Percentiles rank a stretch among this genome's conserved stretches.
Evolutionary conservation across 768 basidiomycete genomes (phyloP).

Genomic region (Lactarius hatsudake): DNA sequence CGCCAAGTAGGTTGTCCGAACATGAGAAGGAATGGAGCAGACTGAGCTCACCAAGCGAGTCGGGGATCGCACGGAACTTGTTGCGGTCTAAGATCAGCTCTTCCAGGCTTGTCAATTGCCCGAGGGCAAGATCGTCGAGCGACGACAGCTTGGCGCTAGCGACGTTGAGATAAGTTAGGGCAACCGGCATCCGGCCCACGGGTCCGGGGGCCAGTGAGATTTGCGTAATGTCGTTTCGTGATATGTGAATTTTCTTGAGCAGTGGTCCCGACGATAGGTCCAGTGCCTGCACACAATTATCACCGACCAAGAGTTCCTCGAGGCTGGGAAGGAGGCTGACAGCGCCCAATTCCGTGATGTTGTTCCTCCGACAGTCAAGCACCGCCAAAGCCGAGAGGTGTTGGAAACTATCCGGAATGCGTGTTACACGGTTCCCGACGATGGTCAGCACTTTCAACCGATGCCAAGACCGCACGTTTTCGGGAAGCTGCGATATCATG

Average conservation of each 20-base stretch:
- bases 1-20: constrained; percentile 85
- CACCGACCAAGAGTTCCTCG: constrained; percentile 66
- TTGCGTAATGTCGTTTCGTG: constrained; percentile 87
- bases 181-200: constrained; percentile 42
- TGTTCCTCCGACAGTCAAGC: constrained; percentile 86
- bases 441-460: constrained; percentile 71
- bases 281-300: constrained; percentile 79
- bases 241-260: constrained; percentile 66
- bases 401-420: constrained; percentile 61
- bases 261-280: constrained; percentile 72
- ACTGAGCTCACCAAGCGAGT: constrained; percentile 72
- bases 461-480: constrained; percentile 67
- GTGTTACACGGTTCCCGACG: constrained; percentile 80
- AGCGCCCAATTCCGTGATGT: constrained; percentile 68
- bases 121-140: constrained; percentile 70
- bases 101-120: constrained; percentile 68
- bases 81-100: constrained; percentile 82
- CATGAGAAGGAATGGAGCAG: constrained; percentile 74
- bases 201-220: constrained; percentile 60
- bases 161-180: constrained; percentile 77
- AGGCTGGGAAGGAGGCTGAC: constrained; percentile 70
- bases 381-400: constrained; percentile 58
- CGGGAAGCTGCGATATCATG: constrained; percentile 75
- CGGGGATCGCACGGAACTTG: constrained; percentile 77
- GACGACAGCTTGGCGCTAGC: constrained; percentile 86